Percentiles rank a stretch among this genome's conserved stretches.
Conservation (phyloP, 1,139 yeast species). For the Trichomonascaceae sp. region DNA sequence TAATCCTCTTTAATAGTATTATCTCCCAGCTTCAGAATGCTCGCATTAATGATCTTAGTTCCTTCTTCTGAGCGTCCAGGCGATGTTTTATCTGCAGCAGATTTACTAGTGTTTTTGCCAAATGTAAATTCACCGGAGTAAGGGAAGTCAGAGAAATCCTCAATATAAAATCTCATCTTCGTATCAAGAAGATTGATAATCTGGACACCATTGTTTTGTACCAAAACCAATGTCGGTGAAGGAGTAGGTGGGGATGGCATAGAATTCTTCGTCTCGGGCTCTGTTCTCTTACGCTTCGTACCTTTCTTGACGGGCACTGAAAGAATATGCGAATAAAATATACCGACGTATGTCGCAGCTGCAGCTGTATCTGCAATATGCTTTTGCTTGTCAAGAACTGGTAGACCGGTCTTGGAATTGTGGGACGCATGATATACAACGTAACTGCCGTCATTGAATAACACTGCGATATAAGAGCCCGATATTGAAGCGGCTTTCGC, state of each 20-base stretch:
- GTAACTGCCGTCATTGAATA: background rate
- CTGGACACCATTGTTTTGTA: slow-evolving; percentile 1
- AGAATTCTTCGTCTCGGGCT: background rate
- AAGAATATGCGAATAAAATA: background rate
- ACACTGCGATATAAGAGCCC: slow-evolving; percentile 7
- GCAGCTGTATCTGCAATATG: slow-evolving; percentile 6
- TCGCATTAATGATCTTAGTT: background rate
- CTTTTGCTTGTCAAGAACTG: slow-evolving; percentile 4
- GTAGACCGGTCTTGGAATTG: slow-evolving; percentile 5
- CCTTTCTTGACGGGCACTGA: slow-evolving; percentile 1
- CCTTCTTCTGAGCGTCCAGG: background rate
- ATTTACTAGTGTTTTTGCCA: background rate
- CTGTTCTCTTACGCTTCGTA: slow-evolving; percentile 5
- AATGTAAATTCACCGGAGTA: background rate
- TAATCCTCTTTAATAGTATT: slow-evolving; percentile 45
- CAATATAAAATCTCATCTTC: background rate
- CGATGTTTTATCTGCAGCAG: background rate
- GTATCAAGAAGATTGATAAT: slow-evolving; percentile 4
- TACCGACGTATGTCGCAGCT: background rate
- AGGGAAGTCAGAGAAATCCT: slow-evolving; percentile 2
- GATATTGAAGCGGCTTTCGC: slow-evolving; percentile 5
- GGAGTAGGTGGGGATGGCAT: background rate
- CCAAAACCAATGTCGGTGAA: background rate
- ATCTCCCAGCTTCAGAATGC: slow-evolving; percentile 49
- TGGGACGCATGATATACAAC: slow-evolving; percentile 2